These are phyloP conservation scores for Lecanicillium sp. DNA, from an alignment of 2,329 filamentous ascomycete genomes.

Conservation along the genomic window DNA sequence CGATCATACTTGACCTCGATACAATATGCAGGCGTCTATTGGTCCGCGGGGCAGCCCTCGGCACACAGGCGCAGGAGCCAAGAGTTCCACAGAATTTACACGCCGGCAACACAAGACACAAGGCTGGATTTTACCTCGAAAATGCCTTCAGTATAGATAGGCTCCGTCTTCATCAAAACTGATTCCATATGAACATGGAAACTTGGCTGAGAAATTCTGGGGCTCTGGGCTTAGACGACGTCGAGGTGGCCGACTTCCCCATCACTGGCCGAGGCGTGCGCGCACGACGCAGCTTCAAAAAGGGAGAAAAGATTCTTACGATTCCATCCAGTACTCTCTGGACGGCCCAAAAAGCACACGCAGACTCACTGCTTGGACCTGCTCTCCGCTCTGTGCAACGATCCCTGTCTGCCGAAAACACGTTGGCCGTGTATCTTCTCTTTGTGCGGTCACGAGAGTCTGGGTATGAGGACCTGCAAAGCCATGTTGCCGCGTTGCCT, in stretches of 20 bases:
- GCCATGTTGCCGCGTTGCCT: constrained; percentile 21
- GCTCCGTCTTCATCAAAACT: too few species aligned
- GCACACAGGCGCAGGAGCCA: too few species aligned
- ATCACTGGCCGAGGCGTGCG: constrained; percentile 22
- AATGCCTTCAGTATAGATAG: too few species aligned
- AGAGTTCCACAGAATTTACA: too few species aligned
- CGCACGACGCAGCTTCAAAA: constrained; percentile 20
- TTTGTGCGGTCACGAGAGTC: constrained; percentile 23
- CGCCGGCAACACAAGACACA: too few species aligned
- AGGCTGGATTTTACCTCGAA: too few species aligned
- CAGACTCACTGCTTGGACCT: constrained; percentile 22
- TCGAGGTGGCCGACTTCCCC: constrained; percentile 23
- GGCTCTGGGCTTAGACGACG: constrained; percentile 19
- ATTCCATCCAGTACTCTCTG: constrained; percentile 21
- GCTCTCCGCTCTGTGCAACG: constrained; percentile 20
- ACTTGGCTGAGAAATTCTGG: constrained; percentile 22
- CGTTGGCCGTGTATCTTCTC: constrained; percentile 23
- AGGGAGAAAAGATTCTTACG: constrained; percentile 24
- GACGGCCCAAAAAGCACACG: constrained; percentile 23
- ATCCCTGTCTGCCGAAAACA: constrained; percentile 23
- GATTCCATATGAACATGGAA: too few species aligned
- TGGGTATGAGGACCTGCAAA: constrained; percentile 18
- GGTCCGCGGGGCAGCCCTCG: too few species aligned
- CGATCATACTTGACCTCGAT: too few species aligned
- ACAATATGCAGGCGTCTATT: too few species aligned